A percentile compares a stretch with the other conserved stretches of the same genome.
phyloP scores from a whole-genome alignment of 2,329 filamentous ascomycete species.

The Lanzia echinophila region DNA sequence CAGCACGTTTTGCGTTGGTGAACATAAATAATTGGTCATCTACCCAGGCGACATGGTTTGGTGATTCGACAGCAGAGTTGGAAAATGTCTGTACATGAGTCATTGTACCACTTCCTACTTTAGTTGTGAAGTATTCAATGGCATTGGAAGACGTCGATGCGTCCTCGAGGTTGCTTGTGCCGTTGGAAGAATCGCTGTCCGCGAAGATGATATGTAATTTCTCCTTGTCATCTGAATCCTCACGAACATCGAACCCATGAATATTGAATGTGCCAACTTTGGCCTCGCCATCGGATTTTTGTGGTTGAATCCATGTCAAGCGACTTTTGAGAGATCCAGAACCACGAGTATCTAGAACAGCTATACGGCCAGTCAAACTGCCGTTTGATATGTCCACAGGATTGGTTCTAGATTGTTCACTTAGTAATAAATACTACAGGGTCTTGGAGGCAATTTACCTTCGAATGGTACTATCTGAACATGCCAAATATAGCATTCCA shows the following conservation, averaged over 20 bases:
- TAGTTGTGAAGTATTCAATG: constrained; percentile 32
- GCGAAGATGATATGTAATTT: constrained; percentile 29
- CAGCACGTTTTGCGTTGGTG: constrained; percentile 32
- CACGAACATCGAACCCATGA: constrained; percentile 30
- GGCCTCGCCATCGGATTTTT: constrained; percentile 21
- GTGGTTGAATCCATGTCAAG: constrained; percentile 18
- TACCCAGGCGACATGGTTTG: constrained; percentile 32
- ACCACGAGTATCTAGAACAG: constrained; percentile 25
- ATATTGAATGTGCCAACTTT: constrained; percentile 27
- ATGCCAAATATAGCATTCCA: constrained; percentile 26
- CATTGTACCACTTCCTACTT: constrained; percentile 23
- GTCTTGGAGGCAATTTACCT: constrained; percentile 16
- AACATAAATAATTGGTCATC: constrained; percentile 32
- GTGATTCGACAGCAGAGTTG: constrained; percentile 27
- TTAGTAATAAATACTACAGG: not conserved
- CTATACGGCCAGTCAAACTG: constrained; percentile 19
- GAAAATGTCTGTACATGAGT: constrained; percentile 30
- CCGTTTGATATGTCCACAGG: constrained; percentile 22
- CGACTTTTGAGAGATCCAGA: constrained; percentile 17
- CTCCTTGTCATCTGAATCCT: constrained; percentile 12
- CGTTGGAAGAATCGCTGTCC: constrained; percentile 30
- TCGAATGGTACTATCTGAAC: constrained; percentile 20
- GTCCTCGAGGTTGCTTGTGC: constrained; percentile 19
- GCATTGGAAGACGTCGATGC: constrained; percentile 28
- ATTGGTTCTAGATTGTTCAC: constrained; percentile 14